Conservation (phyloP, 306 rosid species). For the Dalbergia oliveri region DNA sequence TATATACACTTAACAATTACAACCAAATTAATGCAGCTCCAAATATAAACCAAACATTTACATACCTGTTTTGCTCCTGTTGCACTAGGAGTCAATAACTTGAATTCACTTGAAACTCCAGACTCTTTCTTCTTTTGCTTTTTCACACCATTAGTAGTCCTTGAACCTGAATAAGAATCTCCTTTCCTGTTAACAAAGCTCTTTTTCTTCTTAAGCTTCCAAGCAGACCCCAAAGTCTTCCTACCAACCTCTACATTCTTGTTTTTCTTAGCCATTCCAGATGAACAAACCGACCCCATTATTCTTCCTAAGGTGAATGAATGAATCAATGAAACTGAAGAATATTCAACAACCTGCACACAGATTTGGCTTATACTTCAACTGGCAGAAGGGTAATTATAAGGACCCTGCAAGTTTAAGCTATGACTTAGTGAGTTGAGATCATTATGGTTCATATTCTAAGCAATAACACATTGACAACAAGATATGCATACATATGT, state of each 20-base stretch:
- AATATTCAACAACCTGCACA: slow-evolving; percentile 39
- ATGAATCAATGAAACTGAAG: neutral
- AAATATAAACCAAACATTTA: neutral
- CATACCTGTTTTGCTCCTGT: slow-evolving; percentile 53
- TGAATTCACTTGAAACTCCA: slow-evolving; percentile 57
- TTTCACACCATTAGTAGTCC: slow-evolving; percentile 37
- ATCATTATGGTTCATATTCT: slow-evolving; percentile 13
- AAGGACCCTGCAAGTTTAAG: neutral
- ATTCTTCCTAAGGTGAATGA: slow-evolving; percentile 16
- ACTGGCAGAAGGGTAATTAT: neutral
- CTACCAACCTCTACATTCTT: slow-evolving; percentile 32
- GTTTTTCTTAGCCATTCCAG: slow-evolving; percentile 48
- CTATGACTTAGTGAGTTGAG: neutral
- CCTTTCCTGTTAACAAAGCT: slow-evolving; percentile 44
- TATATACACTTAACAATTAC: neutral
- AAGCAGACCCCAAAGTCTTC: slow-evolving; percentile 43
- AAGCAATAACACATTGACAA: slow-evolving; percentile 10
- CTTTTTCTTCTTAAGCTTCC: slow-evolving; percentile 50
- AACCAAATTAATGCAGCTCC: slow-evolving; percentile 8
- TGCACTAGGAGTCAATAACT: slow-evolving; percentile 41
- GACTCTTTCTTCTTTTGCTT: slow-evolving; percentile 44
- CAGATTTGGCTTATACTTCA: slow-evolving; percentile 21
- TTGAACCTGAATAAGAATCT: slow-evolving; percentile 47
- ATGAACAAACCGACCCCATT: slow-evolving; percentile 85
- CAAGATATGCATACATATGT: neutral